phyloP scores from a whole-genome alignment of 345 rosid species.

The Viola odorata region DNA sequence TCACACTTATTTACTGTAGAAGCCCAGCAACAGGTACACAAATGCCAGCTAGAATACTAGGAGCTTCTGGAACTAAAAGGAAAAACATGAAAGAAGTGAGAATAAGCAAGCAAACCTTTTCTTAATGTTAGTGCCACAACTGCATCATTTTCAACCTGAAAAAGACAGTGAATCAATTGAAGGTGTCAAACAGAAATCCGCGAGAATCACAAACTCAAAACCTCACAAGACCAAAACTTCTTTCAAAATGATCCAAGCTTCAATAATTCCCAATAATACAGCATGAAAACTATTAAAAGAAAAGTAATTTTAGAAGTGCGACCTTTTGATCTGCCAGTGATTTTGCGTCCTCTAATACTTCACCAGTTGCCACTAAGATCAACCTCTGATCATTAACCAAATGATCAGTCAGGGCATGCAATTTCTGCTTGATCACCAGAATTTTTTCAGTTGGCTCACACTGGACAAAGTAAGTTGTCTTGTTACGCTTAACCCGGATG shows the following conservation, averaged over 20 bases:
- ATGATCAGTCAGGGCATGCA: slow-evolving; percentile 56
- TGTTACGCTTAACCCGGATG: slow-evolving; percentile 82
- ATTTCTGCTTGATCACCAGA: slow-evolving; percentile 66
- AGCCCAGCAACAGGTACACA: background rate
- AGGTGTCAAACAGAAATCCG: background rate
- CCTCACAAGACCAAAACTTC: background rate
- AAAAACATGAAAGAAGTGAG: slow-evolving; percentile 9
- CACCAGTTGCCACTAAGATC: slow-evolving; percentile 50
- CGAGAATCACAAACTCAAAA: background rate
- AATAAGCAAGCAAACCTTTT: slow-evolving; percentile 49
- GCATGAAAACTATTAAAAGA: background rate
- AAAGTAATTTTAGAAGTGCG: slow-evolving; percentile 1
- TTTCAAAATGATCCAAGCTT: background rate
- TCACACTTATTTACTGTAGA: no score
- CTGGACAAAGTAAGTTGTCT: slow-evolving; percentile 77
- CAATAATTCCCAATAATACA: background rate
- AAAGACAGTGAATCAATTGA: slow-evolving; percentile 12
- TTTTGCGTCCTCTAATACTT: slow-evolving; percentile 69
- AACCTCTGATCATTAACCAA: slow-evolving; percentile 65
- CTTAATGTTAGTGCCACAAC: slow-evolving; percentile 81
- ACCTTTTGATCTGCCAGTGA: slow-evolving; percentile 83
- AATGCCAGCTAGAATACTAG: background rate
- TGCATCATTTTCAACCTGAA: slow-evolving; percentile 95
- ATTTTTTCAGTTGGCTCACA: slow-evolving; percentile 84
- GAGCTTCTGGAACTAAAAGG: background rate